Percentiles rank a stretch among this genome's conserved stretches.
Conservation (phyloP, 208 protist genomes). For the Trichomonas tenax region DNA sequence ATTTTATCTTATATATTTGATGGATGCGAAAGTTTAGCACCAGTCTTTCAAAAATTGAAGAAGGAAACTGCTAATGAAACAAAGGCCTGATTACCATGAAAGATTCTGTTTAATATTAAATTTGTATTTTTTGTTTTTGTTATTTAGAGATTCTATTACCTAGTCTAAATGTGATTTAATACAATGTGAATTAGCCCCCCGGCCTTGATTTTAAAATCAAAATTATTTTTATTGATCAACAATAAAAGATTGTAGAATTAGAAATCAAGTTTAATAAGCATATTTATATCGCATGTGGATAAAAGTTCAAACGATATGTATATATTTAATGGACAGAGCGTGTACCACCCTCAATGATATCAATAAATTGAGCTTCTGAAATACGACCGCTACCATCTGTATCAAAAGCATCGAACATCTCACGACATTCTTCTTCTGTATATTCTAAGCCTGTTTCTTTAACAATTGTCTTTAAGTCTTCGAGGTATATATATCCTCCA, state of each 20-base stretch:
- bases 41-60: no score
- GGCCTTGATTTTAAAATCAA: no score
- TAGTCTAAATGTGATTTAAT: no score
- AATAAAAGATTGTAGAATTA: neutral
- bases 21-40: neutral
- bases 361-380: neutral
- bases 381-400: neutral
- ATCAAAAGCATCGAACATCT: neutral
- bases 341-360: neutral
- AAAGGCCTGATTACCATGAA: no score
- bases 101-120: no score
- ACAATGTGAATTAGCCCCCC: no score
- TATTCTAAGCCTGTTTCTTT: neutral
- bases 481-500: no score
- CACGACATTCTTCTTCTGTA: neutral
- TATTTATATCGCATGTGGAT: neutral
- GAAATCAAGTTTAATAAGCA: neutral
- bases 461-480: slow-evolving; percentile 15
- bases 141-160: no score
- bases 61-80: no score
- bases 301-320: neutral
- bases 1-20: neutral
- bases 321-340: neutral
- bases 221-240: no score
- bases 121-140: no score